Evolutionary conservation across 2,329 filamentous ascomycete species (phyloP), one percentile per base, ranked within the genome.

Genomic region (Penicillium sp.): DNA sequence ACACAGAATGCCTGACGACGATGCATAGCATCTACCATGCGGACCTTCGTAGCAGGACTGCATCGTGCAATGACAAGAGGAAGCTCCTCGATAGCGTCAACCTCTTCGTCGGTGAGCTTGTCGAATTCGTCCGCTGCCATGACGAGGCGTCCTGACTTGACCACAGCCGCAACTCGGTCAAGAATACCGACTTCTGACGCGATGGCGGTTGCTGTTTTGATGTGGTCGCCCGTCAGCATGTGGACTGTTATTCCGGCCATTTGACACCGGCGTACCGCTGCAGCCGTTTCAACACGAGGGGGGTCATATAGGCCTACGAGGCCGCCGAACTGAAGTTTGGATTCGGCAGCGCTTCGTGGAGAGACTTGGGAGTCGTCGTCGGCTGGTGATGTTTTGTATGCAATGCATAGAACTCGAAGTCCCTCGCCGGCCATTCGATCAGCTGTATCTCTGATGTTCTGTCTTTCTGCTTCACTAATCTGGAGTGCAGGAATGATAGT

Each of bases 11-110:
- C 83, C 21, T 83, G 81, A 39, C 91, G 87, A 14, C 91, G 85
- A 61, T 92, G 89, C 14, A 96, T 83, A 5, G 91, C 91, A 63
- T 92, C 90, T 48, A 96, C 92, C 91, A 96, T 95, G 55, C 90
- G 86, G 4, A 91, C 91, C 75, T 96, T 96, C 38, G 91, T 95
- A 55, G 89, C 85, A 0, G 92, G 91, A 1, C 90, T 89, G 69
- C 91, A 95, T 36, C 91, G 87, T 36, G 91, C 91, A 56, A 95
- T 87, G 8, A 95, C 91, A 1, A 93, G 79, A 2, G 91, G 91
- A 2, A 95, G 77, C 39, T 91, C 85, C 4, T 88, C 86, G 14
- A 95, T 77, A 0, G 81, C 79, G 60, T 96, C 82, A 46, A 85
- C 79, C 56, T 84, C 75, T 4, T 77, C 74, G 48, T 84, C 81